Percentiles rank a stretch among this genome's conserved stretches.
phyloP scores from a whole-genome alignment of 192 early-diverging fungal genomes.

The Paraglomus brasilianum region DNA sequence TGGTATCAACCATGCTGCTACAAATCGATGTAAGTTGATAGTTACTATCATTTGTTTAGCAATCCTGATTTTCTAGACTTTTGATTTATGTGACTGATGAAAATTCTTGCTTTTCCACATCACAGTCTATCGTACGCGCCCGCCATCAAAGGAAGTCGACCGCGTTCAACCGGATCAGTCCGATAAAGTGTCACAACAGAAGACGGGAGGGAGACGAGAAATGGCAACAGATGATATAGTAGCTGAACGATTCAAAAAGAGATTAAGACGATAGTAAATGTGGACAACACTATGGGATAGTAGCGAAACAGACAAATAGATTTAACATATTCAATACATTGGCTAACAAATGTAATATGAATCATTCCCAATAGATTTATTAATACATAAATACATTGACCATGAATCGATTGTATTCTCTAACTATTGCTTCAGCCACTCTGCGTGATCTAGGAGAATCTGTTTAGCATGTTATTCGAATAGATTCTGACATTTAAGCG shows the following conservation, averaged over 20 bases:
- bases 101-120: not conserved
- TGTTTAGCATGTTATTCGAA: too few species aligned
- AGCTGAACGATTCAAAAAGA: constrained; percentile 82
- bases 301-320: too few species aligned
- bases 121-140: constrained; percentile 28
- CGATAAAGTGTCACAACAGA: constrained; percentile 38
- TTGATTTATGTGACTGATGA: not conserved
- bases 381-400: too few species aligned
- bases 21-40: constrained; percentile 32
- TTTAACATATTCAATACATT: too few species aligned
- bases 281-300: too few species aligned
- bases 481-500: too few species aligned
- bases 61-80: constrained; percentile 23
- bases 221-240: constrained; percentile 86
- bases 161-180: constrained; percentile 11
- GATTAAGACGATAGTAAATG: constrained; percentile 73
- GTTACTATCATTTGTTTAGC: constrained; percentile 29
- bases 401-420: too few species aligned
- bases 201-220: constrained; percentile 52
- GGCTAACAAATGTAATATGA: too few species aligned
- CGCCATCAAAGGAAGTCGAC: constrained; percentile 24
- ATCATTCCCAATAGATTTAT: too few species aligned
- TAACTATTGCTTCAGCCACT: too few species aligned
- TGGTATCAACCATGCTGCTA: constrained; percentile 22
- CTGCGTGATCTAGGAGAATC: too few species aligned